These are phyloP conservation scores for Novymonas esmeraldas DNA, from an alignment of 208 protist genomes.

Conservation along the genomic window DNA sequence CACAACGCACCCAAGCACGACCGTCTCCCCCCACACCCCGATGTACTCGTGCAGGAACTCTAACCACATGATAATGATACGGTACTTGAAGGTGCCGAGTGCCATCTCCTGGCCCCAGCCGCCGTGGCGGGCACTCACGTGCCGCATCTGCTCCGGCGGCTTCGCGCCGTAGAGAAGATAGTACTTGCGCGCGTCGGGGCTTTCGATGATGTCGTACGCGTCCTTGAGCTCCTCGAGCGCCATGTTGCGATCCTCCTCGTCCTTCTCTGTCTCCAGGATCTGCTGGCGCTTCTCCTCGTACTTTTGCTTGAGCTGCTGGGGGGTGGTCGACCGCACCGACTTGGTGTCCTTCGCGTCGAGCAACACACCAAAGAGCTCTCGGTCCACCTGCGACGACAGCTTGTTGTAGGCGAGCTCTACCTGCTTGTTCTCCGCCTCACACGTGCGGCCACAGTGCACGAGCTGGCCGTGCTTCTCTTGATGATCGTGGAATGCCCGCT, in stretches of 20 bases:
- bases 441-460: conserved; percentile 75
- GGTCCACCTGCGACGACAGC: conserved; percentile 81
- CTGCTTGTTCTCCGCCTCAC: conserved; percentile 78
- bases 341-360: conserved; percentile 82
- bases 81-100: conserved; percentile 82
- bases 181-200: conserved; percentile 85
- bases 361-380: conserved; percentile 83
- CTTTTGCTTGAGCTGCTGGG: conserved; percentile 62
- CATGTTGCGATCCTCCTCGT: conserved; percentile 83
- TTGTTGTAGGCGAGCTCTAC: conserved; percentile 83
- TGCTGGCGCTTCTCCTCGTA: conserved; percentile 75
- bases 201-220: conserved; percentile 86
- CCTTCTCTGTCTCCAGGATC: conserved; percentile 60
- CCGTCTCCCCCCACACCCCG: conserved; percentile 77
- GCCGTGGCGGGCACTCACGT: conserved; percentile 73
- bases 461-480: conserved; percentile 74
- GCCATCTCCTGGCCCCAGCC: conserved; percentile 88
- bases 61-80: conserved; percentile 82
- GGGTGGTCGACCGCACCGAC: conserved; percentile 50
- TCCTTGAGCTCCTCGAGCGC: conserved; percentile 84
- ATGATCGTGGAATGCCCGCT: conserved; percentile 64
- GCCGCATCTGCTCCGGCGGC: conserved; percentile 85
- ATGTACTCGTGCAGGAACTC: conserved; percentile 76
- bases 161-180: conserved; percentile 90
- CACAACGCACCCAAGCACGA: conserved; percentile 58